These are phyloP conservation scores for Zygoascus bituminiphila DNA, from an alignment of 805 yeast genomes.

Conservation along the genomic window DNA sequence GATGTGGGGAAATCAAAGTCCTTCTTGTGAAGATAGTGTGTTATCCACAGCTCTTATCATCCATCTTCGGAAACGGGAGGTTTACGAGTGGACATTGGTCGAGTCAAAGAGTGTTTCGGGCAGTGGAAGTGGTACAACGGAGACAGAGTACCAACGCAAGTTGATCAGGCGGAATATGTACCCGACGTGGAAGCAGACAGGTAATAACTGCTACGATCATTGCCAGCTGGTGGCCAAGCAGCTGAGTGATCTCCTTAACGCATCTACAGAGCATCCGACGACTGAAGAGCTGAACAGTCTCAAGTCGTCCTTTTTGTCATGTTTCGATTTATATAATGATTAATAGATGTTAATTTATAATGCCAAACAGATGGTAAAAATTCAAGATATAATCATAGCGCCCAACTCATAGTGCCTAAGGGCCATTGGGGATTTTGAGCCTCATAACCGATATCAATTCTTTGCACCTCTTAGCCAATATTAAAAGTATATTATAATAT, in stretches of 20 bases:
- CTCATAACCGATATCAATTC: no score
- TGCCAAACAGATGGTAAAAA: neutral
- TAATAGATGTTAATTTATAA: neutral
- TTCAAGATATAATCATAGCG: no score
- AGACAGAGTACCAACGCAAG: slow-evolving; percentile 5
- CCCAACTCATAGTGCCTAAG: no score
- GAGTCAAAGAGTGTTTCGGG: slow-evolving; percentile 2
- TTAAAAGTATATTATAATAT: no score
- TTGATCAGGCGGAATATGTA: slow-evolving; percentile 5
- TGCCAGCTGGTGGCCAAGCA: slow-evolving; percentile 5
- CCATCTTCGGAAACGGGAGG: slow-evolving; percentile 13
- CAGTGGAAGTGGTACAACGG: neutral
- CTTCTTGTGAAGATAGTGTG: neutral
- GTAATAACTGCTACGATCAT: slow-evolving; percentile 1
- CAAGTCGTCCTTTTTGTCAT: slow-evolving; percentile 1
- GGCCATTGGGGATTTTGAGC: no score
- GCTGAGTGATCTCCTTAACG: neutral
- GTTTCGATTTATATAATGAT: slow-evolving; percentile 6
- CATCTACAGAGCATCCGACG: neutral
- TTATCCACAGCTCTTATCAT: slow-evolving; percentile 10
- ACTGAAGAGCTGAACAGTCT: neutral
- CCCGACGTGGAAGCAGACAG: slow-evolving; percentile 1
- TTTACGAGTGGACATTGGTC: slow-evolving; percentile 11
- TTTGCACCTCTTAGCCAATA: no score
- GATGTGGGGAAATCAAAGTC: neutral